Percentiles rank a stretch among this genome's conserved stretches.
These are phyloP conservation scores for Vachellia pachyceras DNA, from an alignment of 306 rosid genomes.

Conservation along the genomic window DNA sequence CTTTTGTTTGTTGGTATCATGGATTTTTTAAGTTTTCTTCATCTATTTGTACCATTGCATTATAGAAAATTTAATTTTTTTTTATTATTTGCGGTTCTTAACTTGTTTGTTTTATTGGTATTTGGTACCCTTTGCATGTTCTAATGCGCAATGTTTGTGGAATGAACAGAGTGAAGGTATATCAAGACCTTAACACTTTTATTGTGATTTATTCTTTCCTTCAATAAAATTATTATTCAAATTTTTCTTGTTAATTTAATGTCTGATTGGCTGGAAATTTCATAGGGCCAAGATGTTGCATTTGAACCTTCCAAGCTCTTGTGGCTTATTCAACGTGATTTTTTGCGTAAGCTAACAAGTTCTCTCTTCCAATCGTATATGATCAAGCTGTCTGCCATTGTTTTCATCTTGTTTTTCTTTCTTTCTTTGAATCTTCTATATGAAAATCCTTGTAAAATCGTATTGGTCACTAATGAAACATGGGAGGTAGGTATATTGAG, in stretches of 20 bases:
- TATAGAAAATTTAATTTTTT: not conserved
- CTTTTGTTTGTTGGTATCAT: conserved; percentile 21
- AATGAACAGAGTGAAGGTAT: conserved; percentile 91
- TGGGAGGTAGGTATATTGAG: conserved; percentile 13
- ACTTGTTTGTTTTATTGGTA: conserved; percentile 50
- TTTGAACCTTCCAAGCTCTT: conserved; percentile 98
- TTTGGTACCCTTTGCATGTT: conserved; percentile 32
- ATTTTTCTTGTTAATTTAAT: conserved; percentile 23
- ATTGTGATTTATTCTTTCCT: not conserved
- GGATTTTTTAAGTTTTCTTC: conserved; percentile 7
- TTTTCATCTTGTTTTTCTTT: not conserved
- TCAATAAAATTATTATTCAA: conserved; percentile 1
- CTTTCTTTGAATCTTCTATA: not conserved
- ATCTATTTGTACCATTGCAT: conserved; percentile 14
- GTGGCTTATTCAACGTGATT: conserved; percentile 99
- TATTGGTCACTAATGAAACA: conserved; percentile 10
- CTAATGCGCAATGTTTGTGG: conserved; percentile 40
- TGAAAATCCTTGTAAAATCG: conserved; percentile 10
- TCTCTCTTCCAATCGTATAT: conserved; percentile 16
- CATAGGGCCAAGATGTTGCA: conserved; percentile 93
- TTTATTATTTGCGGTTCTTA: conserved; percentile 41
- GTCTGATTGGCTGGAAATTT: conserved; percentile 41
- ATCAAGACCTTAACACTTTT: conserved; percentile 30
- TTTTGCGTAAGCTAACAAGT: conserved; percentile 72
- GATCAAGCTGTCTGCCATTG: conserved; percentile 5